Percentiles rank a stretch among this genome's conserved stretches.
Conservation (phyloP, 1,139 yeast genomes). For the Sugiyamaella pinicola region DNA sequence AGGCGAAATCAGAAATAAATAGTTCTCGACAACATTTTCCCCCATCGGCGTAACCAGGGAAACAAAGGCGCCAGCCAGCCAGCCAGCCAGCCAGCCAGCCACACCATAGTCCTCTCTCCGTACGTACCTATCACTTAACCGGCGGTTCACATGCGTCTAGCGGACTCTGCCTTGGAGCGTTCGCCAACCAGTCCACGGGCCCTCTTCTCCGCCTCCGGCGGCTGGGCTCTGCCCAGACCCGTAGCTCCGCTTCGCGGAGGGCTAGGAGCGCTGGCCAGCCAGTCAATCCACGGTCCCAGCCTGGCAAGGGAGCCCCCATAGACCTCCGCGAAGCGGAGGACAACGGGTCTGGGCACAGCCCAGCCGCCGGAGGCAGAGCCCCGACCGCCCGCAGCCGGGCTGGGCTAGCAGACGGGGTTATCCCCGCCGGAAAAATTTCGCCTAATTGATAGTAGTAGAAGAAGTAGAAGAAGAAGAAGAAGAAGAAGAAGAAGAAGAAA, state of each 20-base stretch:
- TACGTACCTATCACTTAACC: too few species aligned
- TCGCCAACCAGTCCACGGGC: too few species aligned
- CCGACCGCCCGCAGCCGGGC: background rate
- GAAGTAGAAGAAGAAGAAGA: too few species aligned
- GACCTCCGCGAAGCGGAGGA: background rate
- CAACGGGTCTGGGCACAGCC: background rate
- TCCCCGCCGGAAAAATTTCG: background rate
- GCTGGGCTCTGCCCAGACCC: background rate
- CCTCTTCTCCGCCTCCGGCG: background rate
- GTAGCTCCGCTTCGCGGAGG: background rate
- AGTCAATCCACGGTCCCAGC: background rate
- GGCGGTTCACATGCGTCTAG: too few species aligned
- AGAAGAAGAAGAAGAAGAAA: too few species aligned
- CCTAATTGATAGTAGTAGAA: too few species aligned
- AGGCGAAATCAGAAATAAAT: background rate
- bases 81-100: background rate
- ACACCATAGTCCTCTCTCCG: too few species aligned
- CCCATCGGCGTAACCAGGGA: constrained; percentile 3
- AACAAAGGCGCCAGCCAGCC: constrained; percentile 1
- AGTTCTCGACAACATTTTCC: background rate
- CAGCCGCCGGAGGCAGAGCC: too few species aligned
- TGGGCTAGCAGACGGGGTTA: background rate
- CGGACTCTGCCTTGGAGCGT: too few species aligned
- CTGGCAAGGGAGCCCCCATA: background rate
- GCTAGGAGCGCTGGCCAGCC: background rate